Conservation (phyloP, 148 eudicot genomes). For the Vaccinium corymbosum region DNA sequence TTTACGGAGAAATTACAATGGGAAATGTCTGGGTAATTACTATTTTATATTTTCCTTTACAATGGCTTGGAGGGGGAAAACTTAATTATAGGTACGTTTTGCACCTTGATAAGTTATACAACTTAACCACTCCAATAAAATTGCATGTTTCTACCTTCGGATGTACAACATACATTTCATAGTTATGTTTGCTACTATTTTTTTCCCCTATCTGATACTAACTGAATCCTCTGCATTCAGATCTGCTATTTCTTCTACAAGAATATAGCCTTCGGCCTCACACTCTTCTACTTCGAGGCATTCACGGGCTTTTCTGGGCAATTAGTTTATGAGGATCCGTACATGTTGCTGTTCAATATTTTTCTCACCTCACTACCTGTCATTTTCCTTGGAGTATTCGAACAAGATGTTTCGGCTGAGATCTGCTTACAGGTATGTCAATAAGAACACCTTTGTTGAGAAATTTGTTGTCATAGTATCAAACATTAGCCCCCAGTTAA, state of each 20-base stretch:
- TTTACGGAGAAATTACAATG: not conserved
- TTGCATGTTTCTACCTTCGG: not conserved
- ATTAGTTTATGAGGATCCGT: slow-evolving; percentile 69
- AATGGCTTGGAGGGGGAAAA: not conserved
- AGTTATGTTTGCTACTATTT: not conserved
- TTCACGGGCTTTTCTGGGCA: slow-evolving; percentile 71
- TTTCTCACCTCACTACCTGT: slow-evolving; percentile 72
- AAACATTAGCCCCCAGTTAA: not conserved
- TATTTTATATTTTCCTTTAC: not conserved
- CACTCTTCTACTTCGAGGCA: slow-evolving; percentile 72
- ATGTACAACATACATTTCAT: not conserved
- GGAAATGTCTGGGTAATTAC: not conserved
- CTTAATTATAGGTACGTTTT: not conserved
- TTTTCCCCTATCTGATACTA: not conserved
- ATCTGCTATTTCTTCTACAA: slow-evolving; percentile 82
- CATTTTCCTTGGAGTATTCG: slow-evolving; percentile 72
- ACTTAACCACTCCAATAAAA: not conserved
- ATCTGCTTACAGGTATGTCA: slow-evolving; percentile 55
- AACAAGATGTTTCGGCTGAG: slow-evolving; percentile 75
- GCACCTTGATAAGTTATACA: not conserved
- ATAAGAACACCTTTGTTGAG: not conserved
- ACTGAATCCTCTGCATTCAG: slow-evolving; percentile 30
- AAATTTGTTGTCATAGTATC: not conserved
- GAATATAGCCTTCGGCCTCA: slow-evolving; percentile 76
- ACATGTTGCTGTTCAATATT: slow-evolving; percentile 59